These are phyloP conservation scores for Fulvia fulva DNA, from an alignment of 2,329 filamentous ascomycete genomes.

Conservation along the genomic window DNA sequence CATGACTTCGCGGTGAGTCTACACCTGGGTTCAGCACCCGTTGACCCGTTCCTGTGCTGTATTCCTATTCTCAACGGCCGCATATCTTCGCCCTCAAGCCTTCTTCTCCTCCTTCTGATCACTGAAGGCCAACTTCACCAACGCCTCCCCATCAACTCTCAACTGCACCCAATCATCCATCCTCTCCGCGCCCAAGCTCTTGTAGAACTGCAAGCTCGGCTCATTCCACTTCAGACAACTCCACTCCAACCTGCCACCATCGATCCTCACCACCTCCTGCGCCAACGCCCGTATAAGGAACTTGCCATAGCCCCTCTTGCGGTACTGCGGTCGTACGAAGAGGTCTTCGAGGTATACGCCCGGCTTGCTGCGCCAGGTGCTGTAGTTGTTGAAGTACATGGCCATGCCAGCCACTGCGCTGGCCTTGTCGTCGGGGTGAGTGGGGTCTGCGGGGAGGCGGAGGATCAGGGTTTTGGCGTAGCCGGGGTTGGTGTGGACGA, in stretches of 20 bases:
- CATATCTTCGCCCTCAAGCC: neutral
- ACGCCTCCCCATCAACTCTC: slow-evolving; percentile 64
- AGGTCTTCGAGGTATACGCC: slow-evolving; percentile 93
- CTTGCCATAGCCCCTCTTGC: slow-evolving; percentile 77
- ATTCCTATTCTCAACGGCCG: too few relatives aligned
- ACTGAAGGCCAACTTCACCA: slow-evolving; percentile 55
- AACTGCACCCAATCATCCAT: slow-evolving; percentile 72
- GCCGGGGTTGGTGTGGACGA: slow-evolving; percentile 44
- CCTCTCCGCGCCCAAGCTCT: slow-evolving; percentile 56
- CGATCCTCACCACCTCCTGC: slow-evolving; percentile 68
- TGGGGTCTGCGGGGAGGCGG: slow-evolving; percentile 23
- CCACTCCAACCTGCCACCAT: slow-evolving; percentile 80
- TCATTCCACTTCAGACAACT: slow-evolving; percentile 89
- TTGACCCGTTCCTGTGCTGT: too few relatives aligned
- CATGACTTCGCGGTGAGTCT: too few relatives aligned
- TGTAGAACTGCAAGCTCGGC: slow-evolving; percentile 83
- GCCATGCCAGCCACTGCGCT: slow-evolving; percentile 67
- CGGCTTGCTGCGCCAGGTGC: slow-evolving; percentile 81
- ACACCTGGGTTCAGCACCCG: too few relatives aligned
- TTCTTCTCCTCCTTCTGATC: neutral
- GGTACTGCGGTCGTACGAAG: slow-evolving; percentile 68
- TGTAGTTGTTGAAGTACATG: slow-evolving; percentile 93
- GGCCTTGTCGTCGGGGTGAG: slow-evolving; percentile 26
- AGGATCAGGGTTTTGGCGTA: slow-evolving; percentile 75
- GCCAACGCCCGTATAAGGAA: slow-evolving; percentile 70